These are phyloP conservation scores for Scolecobasidium constrictum DNA, from an alignment of 2,329 filamentous ascomycete species.

Conservation along the genomic window DNA sequence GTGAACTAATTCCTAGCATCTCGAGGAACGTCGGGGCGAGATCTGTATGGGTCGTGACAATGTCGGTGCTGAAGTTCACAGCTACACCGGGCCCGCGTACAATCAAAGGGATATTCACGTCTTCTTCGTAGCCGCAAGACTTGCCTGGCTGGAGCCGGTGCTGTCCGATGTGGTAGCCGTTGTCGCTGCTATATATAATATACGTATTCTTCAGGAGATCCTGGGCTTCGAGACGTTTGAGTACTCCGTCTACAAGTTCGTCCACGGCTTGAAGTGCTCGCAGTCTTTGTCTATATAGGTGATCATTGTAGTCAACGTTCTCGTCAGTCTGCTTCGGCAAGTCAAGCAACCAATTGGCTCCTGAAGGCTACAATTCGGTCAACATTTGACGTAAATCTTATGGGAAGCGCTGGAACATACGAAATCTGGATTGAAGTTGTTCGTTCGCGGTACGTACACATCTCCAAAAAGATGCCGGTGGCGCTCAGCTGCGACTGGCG, in stretches of 20 bases:
- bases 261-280: slow-evolving; percentile 43
- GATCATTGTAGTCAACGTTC: slow-evolving; percentile 40
- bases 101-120: slow-evolving; percentile 28
- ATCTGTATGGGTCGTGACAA: slow-evolving; percentile 29
- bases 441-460: slow-evolving; percentile 47
- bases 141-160: slow-evolving; percentile 30
- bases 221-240: slow-evolving; percentile 29
- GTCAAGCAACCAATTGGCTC: slow-evolving; percentile 34
- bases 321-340: slow-evolving; percentile 34
- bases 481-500: slow-evolving; percentile 47
- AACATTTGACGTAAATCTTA: background rate
- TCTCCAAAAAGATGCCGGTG: slow-evolving; percentile 53
- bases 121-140: slow-evolving; percentile 26
- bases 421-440: slow-evolving; percentile 58
- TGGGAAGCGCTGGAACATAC: no score
- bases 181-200: slow-evolving; percentile 28
- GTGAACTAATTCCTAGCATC: slow-evolving; percentile 18
- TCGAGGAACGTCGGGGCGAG: slow-evolving; percentile 27
- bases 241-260: slow-evolving; percentile 38
- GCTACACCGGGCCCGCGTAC: slow-evolving; percentile 26
- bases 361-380: slow-evolving; percentile 21
- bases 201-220: slow-evolving; percentile 37
- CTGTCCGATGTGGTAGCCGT: slow-evolving; percentile 29
- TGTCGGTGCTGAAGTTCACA: slow-evolving; percentile 16
- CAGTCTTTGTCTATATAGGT: slow-evolving; percentile 40